Conservation (phyloP, 2,329 filamentous ascomycete species). For the Diaporthe citrichinensis region DNA sequence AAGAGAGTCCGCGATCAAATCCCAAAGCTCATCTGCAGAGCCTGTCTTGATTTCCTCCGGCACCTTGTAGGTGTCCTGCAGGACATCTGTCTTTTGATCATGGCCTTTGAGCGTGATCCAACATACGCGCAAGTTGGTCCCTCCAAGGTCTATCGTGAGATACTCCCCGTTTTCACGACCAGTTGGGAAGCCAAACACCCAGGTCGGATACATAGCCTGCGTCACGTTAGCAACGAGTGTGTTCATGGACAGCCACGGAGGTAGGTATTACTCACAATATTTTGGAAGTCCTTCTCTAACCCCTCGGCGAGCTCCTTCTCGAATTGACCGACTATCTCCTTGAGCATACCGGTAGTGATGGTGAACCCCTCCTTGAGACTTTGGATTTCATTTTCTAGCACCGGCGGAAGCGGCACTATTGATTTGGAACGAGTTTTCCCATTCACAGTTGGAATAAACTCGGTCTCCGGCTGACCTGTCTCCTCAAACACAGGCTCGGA, state of each 20-base stretch:
- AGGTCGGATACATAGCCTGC: conserved; percentile 39
- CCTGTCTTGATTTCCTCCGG: conserved; percentile 77
- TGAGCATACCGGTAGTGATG: conserved; percentile 32
- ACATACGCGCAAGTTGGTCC: conserved; percentile 53
- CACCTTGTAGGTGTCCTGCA: conserved; percentile 79
- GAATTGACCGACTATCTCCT: conserved; percentile 30
- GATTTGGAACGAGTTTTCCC: not conserved
- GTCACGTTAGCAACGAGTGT: not conserved
- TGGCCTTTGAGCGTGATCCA: conserved; percentile 47
- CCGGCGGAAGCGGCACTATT: conserved; percentile 17
- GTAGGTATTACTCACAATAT: conserved; percentile 24
- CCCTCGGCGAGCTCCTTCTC: conserved; percentile 34
- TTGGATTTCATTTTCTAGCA: conserved; percentile 4
- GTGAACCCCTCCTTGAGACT: conserved; percentile 28
- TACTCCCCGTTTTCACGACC: conserved; percentile 77
- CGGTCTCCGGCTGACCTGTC: not conserved
- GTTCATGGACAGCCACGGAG: not conserved
- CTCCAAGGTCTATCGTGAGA: conserved; percentile 53
- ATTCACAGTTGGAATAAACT: not conserved
- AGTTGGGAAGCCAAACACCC: conserved; percentile 69
- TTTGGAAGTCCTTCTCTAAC: conserved; percentile 30
- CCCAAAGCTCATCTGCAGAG: conserved; percentile 76
- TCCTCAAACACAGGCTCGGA: not conserved
- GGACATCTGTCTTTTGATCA: conserved; percentile 68
- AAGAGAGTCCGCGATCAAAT: conserved; percentile 78